Conservation (phyloP, 495 filamentous ascomycete genomes). For the Parachaetomium inaequale region DNA sequence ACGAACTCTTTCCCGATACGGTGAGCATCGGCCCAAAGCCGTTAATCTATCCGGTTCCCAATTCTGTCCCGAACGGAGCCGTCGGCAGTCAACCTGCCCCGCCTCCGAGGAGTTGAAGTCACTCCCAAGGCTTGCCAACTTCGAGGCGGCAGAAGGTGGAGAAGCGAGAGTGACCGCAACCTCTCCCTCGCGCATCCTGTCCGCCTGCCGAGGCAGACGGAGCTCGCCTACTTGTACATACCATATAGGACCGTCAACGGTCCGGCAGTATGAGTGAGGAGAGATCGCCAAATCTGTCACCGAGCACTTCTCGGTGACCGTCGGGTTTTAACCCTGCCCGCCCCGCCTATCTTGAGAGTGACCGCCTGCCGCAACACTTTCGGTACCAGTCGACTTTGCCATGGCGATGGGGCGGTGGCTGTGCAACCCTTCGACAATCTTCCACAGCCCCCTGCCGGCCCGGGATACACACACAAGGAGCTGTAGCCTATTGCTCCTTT, state of each 20-base stretch:
- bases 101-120: background rate
- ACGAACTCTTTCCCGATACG: background rate
- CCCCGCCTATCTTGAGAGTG: background rate
- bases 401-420: background rate
- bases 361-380: background rate
- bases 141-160: background rate
- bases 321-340: background rate
- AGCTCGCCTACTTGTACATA: background rate
- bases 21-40: background rate
- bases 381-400: background rate
- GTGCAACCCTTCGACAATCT: slow-evolving; percentile 13
- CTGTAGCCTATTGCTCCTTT: background rate
- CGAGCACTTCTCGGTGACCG: background rate
- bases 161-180: background rate
- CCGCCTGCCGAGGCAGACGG: background rate
- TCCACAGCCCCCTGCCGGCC: background rate
- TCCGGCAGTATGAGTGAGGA: background rate
- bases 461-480: background rate
- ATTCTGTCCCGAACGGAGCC: background rate
- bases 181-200: background rate
- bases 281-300: background rate
- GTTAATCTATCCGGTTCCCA: background rate
- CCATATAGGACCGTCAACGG: background rate
- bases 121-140: background rate
- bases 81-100: background rate